phyloP scores from a whole-genome alignment of 129 eudicot species.

The Ambrosia trifida region DNA sequence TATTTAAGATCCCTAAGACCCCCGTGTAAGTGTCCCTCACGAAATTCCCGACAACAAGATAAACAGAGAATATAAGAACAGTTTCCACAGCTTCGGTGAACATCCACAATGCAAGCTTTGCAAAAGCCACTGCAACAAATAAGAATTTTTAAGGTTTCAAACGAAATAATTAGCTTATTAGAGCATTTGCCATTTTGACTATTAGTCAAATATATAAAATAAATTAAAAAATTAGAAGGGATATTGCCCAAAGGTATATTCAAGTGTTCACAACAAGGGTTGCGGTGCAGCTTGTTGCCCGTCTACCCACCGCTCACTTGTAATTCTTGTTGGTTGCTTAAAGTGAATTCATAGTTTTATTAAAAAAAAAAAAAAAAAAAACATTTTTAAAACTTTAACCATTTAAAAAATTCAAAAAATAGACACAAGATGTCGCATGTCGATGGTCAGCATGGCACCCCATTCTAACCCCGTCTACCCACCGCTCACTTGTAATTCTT shows the following conservation, averaged over 20 bases:
- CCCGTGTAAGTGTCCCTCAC: slow-evolving; percentile 48
- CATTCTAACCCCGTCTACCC: no score
- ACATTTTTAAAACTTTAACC: no score
- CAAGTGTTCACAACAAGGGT: slow-evolving; percentile 19
- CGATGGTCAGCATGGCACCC: no score
- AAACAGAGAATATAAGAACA: slow-evolving; percentile 89
- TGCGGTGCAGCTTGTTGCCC: no score
- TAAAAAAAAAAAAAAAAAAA: no score
- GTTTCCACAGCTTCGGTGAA: slow-evolving; percentile 77
- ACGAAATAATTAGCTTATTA: neutral
- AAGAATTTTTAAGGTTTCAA: slow-evolving; percentile 4
- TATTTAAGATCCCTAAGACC: no score
- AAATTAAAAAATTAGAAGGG: neutral
- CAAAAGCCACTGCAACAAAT: slow-evolving; percentile 55
- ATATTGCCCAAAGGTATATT: neutral
- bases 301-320: no score
- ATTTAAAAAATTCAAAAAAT: no score
- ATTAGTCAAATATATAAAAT: slow-evolving; percentile 12
- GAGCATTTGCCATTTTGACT: neutral
- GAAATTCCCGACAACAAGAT: slow-evolving; percentile 70
- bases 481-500: no score
- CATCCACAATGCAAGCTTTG: slow-evolving; percentile 65
- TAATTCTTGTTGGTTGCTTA: no score
- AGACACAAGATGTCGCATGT: no score
- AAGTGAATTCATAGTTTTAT: no score